These are phyloP conservation scores for Phytopythium boreale DNA, from an alignment of 352 stramenopile genomes.

Conservation along the genomic window DNA sequence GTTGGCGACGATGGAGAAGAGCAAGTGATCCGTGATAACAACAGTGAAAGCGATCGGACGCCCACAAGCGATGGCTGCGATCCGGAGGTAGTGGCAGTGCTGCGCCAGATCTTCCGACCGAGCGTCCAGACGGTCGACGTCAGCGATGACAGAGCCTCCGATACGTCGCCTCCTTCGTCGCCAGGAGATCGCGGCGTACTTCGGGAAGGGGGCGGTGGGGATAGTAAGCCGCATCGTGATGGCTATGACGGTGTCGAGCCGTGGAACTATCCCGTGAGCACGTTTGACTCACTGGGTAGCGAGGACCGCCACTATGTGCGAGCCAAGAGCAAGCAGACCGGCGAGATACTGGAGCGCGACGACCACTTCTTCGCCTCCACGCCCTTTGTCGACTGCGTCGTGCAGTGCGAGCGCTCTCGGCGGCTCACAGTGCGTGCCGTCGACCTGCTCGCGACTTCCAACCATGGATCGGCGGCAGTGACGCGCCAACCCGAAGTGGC, in stretches of 20 bases:
- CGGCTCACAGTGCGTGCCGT: constrained; percentile 54
- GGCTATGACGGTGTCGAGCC: constrained; percentile 22
- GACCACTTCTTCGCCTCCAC: constrained; percentile 65
- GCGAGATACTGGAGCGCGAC: constrained; percentile 49
- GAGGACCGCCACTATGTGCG: constrained; percentile 71
- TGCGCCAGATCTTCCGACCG: constrained; percentile 26
- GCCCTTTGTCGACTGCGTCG: constrained; percentile 65
- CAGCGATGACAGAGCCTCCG: not conserved
- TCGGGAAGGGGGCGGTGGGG: not conserved
- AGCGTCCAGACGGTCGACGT: not conserved
- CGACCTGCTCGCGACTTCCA: constrained; percentile 25
- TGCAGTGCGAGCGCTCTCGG: constrained; percentile 59
- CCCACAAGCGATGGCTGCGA: not conserved
- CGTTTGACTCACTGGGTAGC: constrained; percentile 51
- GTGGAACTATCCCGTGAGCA: constrained; percentile 67
- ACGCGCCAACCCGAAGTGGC: constrained; percentile 10
- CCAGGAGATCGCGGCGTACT: not conserved
- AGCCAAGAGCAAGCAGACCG: constrained; percentile 52
- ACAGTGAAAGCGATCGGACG: not conserved
- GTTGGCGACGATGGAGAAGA: not conserved
- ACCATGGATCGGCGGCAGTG: not conserved
- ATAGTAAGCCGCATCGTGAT: not conserved
- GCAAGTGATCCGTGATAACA: not conserved
- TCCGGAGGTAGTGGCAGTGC: constrained; percentile 15
- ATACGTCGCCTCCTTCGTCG: not conserved